Evolutionary conservation across 2,329 filamentous ascomycete species (phyloP).

Genomic region (Ophiostoma quercus): DNA sequence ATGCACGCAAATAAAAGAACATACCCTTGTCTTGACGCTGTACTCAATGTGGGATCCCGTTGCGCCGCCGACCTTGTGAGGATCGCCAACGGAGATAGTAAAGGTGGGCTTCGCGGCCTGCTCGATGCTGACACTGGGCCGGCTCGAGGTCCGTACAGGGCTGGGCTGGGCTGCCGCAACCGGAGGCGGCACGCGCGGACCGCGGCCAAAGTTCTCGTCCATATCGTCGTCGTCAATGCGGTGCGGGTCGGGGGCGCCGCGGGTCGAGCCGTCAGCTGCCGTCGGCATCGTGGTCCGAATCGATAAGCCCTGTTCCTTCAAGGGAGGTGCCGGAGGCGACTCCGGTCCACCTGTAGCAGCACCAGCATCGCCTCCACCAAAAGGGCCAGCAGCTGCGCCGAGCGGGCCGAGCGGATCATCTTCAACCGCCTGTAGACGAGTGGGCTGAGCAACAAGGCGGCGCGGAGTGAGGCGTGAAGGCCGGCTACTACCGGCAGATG

Average conservation of each 20-base stretch:
- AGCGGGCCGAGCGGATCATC: slow-evolving; percentile 73
- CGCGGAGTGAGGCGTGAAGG: slow-evolving; percentile 48
- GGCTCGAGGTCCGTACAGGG: slow-evolving; percentile 48
- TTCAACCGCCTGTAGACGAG: slow-evolving; percentile 69
- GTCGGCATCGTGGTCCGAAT: slow-evolving; percentile 54
- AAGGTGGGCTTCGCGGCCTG: slow-evolving; percentile 91
- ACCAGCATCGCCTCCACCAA: slow-evolving; percentile 25
- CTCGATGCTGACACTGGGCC: slow-evolving; percentile 82
- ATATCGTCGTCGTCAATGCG: slow-evolving; percentile 68
- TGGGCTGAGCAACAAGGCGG: slow-evolving; percentile 67
- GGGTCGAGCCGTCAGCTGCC: slow-evolving; percentile 30
- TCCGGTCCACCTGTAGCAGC: slow-evolving; percentile 20
- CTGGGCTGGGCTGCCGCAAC: slow-evolving; percentile 55
- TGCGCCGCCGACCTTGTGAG: slow-evolving; percentile 94
- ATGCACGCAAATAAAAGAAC: slow-evolving; percentile 19
- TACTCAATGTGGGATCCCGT: slow-evolving; percentile 98
- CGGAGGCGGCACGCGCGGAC: slow-evolving; percentile 61
- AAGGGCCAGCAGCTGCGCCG: slow-evolving; percentile 41
- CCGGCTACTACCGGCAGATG: slow-evolving; percentile 34
- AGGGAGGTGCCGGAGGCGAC: slow-evolving; percentile 61
- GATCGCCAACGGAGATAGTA: slow-evolving; percentile 86
- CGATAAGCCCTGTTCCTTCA: slow-evolving; percentile 59
- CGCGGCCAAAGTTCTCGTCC: slow-evolving; percentile 43
- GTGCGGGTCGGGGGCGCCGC: slow-evolving; percentile 52
- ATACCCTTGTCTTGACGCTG: slow-evolving; percentile 85